Evolutionary conservation across 139 green algal species (phyloP).

Genomic region (Asterochloris erici): DNA sequence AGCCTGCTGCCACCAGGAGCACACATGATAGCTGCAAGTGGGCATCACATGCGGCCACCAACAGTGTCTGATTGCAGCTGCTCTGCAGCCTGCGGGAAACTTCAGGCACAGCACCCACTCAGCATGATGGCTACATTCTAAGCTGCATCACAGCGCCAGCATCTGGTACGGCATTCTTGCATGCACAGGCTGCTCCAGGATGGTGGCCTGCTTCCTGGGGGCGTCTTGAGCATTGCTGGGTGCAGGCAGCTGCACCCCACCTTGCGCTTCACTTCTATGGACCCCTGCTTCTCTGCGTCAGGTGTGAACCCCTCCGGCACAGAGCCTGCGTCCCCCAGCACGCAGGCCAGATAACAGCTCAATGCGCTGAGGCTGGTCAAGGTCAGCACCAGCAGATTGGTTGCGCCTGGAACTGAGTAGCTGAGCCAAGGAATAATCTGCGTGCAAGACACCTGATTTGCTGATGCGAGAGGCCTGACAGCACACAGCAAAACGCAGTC

Average conservation of each 20-base stretch:
- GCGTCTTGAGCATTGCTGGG: not conserved
- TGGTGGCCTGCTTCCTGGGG: not conserved
- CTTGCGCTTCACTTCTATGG: conserved; percentile 28
- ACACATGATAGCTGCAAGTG: too few relatives aligned
- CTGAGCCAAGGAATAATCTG: conserved; percentile 70
- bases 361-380: conserved; percentile 37
- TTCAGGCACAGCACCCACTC: too few relatives aligned
- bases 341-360: conserved; percentile 54
- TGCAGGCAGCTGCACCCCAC: not conserved
- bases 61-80: too few relatives aligned
- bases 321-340: conserved; percentile 49
- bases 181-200: not conserved
- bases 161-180: not conserved
- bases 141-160: conserved; percentile 34
- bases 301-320: conserved; percentile 14
- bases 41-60: too few relatives aligned
- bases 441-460: too few relatives aligned
- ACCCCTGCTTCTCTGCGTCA: not conserved
- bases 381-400: conserved; percentile 50
- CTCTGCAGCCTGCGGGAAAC: too few relatives aligned
- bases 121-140: too few relatives aligned
- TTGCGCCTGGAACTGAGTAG: conserved; percentile 59
- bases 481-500: too few relatives aligned
- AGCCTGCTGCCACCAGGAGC: too few relatives aligned
- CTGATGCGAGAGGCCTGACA: too few relatives aligned